Base-by-base conservation (phyloP, 2,329 filamentous ascomycete genomes). In the Cercospora sojina region DNA sequence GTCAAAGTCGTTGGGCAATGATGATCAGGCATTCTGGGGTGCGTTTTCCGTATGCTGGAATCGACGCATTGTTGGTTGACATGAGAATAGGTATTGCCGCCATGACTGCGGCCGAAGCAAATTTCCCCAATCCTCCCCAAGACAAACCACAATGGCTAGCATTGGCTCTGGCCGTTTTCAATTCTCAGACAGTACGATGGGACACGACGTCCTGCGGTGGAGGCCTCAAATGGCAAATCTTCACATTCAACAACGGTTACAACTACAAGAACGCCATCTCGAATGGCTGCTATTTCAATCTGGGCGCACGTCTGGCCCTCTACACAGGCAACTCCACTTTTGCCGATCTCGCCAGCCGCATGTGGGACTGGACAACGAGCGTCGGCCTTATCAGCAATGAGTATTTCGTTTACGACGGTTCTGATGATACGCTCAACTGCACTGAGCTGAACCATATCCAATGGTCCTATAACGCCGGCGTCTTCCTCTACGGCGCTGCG, bases 11-110 rank as follows among this genome's bases (percentile, higher is more conserved):
- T 65, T 82, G 68, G 85, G 84, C 57, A 86, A 87, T 67, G 85
- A 87, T 62, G 85, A 87, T 65, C 85, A 87, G 72, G 81, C 79
- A 3, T 86, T 87, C 73, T 87, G 85, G 85, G 85, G 51, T 56
- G n/a, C 16, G 51, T 56, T 3, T 2, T 5, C 3, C 25, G 27
- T 5, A n/a, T 18, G 2, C 12, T 13, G 13, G 25, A 29, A 5
- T 32, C 3, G 6, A 2, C 6, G 8, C 20, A 25, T 16, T 1
- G 1, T 29, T 12, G 2, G n/a, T 56, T 56, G 25, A 56, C 25
- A 16, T n/a, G 16, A 7, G 16, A 1, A n/a, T 16, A 56, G 51
- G 79, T 2, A 82, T 86, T 65, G 82, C 84, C 27, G 85, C 83
- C 47, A 84, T 87, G 80, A 80, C 83, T 1, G 85, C 85, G 0